Base-by-base conservation (phyloP, 1,139 yeast species). In the Magnusiomyces magnusii region DNA sequence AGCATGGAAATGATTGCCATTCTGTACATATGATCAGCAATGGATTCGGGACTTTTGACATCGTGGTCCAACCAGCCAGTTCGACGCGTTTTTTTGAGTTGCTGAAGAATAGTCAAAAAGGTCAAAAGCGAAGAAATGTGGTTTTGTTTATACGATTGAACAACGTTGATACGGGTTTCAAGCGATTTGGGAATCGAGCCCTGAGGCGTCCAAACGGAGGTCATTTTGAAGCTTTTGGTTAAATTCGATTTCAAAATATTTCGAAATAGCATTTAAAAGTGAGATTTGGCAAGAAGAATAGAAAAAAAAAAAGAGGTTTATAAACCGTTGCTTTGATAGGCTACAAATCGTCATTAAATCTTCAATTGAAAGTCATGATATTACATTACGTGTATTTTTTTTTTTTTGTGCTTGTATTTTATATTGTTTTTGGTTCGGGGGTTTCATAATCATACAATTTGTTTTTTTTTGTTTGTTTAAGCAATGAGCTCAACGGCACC, bases 401-500 rank as follows among this genome's bases (percentile, higher is more conserved):
- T 19, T 19, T 23, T 19, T 44, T 44, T 19, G 24, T 41, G 44
- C 3, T 5, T 44, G 27, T 44, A 44, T 44, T 44, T 44, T 23
- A 34, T 34, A 9, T 34, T n/a, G n/a, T n/a, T n/a, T n/a, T n/a
- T n/a, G n/a, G n/a, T n/a, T n/a, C n/a, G n/a, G n/a, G n/a, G n/a
- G n/a, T n/a, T n/a, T 41, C 47, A 17, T 41, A 31, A 31, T 31
- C 36, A 31, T 31, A 31, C 36, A 41, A n/a, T 31, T 31, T 13
- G 13, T 31, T 31, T 31, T 7, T 31, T 13, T 13, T 13, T 7
- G 7, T 7, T 17, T 5, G 21, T 71, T 87, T 90, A 93, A 81
- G 99, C 99, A 80, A 93, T 81, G 79, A 93, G 89, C 85, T 93
- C 99, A 79, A 93, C 96, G 77, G 87, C 99, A 87, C 99, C 99